Conservation (phyloP, 352 stramenopile genomes). For the Pythium scleroteichum region DNA sequence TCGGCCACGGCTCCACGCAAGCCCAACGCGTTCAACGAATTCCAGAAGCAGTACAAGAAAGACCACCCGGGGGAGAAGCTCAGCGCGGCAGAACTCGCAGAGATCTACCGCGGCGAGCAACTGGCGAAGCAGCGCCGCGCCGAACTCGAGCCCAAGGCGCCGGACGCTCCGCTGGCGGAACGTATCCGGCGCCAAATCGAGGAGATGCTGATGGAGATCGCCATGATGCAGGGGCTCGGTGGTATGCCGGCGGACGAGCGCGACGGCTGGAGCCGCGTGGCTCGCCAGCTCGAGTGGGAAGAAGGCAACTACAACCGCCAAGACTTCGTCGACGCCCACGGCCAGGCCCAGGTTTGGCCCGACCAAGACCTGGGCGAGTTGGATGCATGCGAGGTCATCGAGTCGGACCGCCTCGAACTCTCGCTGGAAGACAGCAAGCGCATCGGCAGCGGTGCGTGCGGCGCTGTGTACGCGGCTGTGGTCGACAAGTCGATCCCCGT, state of each 20-base stretch:
- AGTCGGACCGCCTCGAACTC: not conserved
- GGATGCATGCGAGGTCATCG: not conserved
- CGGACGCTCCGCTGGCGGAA: not conserved
- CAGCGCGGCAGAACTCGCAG: not conserved
- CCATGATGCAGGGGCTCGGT: not conserved
- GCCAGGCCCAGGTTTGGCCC: not conserved
- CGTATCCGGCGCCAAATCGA: not conserved
- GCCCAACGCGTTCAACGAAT: conserved; percentile 10
- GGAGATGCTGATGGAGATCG: not conserved
- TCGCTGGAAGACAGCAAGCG: not conserved
- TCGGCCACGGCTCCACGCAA: not conserved
- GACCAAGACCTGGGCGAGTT: not conserved
- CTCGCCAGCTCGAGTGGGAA: not conserved
- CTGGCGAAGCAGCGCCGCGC: too few relatives aligned
- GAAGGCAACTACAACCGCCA: conserved; percentile 11
- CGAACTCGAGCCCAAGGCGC: not conserved
- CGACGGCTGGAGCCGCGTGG: not conserved
- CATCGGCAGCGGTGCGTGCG: conserved; percentile 6
- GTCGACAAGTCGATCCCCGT: conserved; percentile 1
- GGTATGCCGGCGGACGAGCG: conserved; percentile 2
- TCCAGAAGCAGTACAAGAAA: conserved; percentile 15
- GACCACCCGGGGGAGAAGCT: conserved; percentile 9
- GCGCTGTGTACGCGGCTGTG: conserved; percentile 1
- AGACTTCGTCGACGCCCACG: conserved; percentile 1
- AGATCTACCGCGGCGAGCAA: conserved; percentile 5